Evolutionary conservation across 352 stramenopile species (phyloP), one percentile per base, ranked within the genome.

Genomic region (Phytophthora macrochlamydospora): DNA sequence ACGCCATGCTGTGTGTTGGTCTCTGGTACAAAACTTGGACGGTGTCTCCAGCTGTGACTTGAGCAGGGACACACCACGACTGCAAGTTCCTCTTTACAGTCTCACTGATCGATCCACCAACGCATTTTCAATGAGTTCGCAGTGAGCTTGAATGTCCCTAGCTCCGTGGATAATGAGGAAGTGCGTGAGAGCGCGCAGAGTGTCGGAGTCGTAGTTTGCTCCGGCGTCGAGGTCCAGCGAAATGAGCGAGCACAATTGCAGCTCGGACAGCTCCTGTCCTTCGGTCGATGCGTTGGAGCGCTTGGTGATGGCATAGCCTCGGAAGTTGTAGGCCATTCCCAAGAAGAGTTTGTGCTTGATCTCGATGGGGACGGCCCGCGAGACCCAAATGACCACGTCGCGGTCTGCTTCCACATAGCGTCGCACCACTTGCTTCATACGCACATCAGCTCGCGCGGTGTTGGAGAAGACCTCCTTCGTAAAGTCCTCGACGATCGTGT

Each of bases 401-500:
- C 79, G 79, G 50, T 84, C 82, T 31, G 65, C 43, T 45, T 89
- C 78, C 9, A 83, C 67, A 68, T 81, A 88, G 38, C 82, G 78
- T 11, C 80, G 69, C 42, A 87, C 56, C 38, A 91, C 69, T 59
- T 89, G 78, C 60, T 87, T 78, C 4, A 87, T 63, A 8, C 73
- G 68, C 54, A 87, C 81, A 30, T 82, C 62, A 2, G 76, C 76
- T 24, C 69, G 60, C 30, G 68, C 85, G 51, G 51, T 79, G 56
- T 84, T 81, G 9, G 63, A 74, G n/a, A 75, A 66, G 4, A 88
- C 58, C 66, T 89, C 82, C 7, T 89, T 56, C 37, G 72, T 74
- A 54, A 85, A 84, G 51, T 81, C 70, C 52, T 91, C 79, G 31
- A 87, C 57, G 40, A 88, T 76, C 13, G 78, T 89, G 61, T 89